Conservation (phyloP, 345 rosid genomes). For the Alliaria petiolata region DNA sequence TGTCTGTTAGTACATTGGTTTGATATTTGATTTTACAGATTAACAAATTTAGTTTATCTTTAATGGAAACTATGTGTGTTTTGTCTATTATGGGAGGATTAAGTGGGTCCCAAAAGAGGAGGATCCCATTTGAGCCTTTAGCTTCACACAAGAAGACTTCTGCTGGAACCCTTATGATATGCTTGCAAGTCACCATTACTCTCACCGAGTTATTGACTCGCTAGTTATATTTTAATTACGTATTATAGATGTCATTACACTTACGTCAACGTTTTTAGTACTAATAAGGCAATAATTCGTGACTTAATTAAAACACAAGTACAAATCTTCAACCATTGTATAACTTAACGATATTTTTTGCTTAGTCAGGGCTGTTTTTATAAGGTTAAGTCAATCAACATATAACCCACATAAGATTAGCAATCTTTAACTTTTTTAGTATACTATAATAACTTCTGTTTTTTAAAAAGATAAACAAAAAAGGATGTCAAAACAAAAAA, state of each 20-base stretch:
- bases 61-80: not conserved
- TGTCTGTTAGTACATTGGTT: no score
- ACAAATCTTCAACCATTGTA: not conserved
- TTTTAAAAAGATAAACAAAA: not conserved
- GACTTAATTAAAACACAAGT: conserved; percentile 3
- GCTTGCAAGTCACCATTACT: conserved; percentile 35
- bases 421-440: not conserved
- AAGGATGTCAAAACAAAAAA: not conserved
- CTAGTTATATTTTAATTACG: no score
- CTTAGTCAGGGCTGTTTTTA: no score
- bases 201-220: conserved; percentile 12
- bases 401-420: not conserved
- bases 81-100: not conserved
- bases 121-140: conserved; percentile 32
- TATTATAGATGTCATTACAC: not conserved
- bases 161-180: conserved; percentile 11
- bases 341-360: not conserved
- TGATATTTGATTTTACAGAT: no score
- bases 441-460: not conserved
- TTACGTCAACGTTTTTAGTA: not conserved
- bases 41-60: not conserved
- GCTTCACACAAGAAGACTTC: conserved; percentile 55
- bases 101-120: conserved; percentile 18
- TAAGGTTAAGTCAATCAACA: conserved; percentile 2
- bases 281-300: not conserved